Evolutionary conservation across 306 rosid genomes (phyloP), one percentile per base, ranked within the genome.

Genomic region (Mimosa pudica): DNA sequence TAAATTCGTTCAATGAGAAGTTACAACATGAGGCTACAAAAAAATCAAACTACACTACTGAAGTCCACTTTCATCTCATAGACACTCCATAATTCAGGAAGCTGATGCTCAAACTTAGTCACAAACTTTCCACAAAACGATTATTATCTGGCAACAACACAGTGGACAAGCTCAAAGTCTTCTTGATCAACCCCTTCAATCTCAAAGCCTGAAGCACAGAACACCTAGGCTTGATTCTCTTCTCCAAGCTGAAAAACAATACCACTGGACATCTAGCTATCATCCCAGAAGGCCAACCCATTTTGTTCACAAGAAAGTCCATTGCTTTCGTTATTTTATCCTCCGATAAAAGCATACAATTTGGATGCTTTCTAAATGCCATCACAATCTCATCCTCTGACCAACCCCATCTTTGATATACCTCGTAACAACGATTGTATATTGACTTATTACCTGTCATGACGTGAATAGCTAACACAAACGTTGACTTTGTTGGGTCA

Each of bases 371-470:
- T 64, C 17, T 73, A 63, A 80, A 80, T 41, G 83, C 54, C 78
- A 49, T 8, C 13, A 73, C 35, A 38, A 72, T 80, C 16, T 73
- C 83, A n/a, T 80, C 79, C 52, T 63, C 66, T 6, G 78, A 71
- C 83, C 78, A 80, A 16, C 78, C 78, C 83, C 78, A 80, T 54
- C 83, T 72, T 78, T 64, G 57, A 35, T 80, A 80, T 12, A 80
- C 83, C 74, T 62, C 78, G 54, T 1, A 44, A 16, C 81, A 78
- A 4, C 75, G 81, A 60, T 69, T 78, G 10, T 69, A 78, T 68
- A 78, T 78, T 33, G 81, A 13, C 38, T 49, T 80, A 32, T 80
- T 80, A 13, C 83, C 73, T 20, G 69, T 66, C 20, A 80, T 54
- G 4, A 30, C 78, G 8, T 64, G 83, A 20, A 80, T 73, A 7